Evolutionary conservation across 2,329 filamentous ascomycete genomes (phyloP).

Genomic region (Fusarium nodosum): DNA sequence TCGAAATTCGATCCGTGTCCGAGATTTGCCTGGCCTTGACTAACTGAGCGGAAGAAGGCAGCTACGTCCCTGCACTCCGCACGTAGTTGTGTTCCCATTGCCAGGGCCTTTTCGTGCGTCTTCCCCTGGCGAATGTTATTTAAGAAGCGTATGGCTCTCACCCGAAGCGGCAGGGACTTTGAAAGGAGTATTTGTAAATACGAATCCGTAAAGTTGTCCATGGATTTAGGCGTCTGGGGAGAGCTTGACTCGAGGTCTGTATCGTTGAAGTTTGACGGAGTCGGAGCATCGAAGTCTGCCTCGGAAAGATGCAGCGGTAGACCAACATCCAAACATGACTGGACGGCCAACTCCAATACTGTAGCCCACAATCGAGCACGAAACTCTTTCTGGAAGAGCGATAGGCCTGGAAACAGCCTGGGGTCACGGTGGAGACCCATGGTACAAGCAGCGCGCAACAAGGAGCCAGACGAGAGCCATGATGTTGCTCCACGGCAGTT

Average conservation of each 20-base stretch:
- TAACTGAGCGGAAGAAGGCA: constrained; percentile 39
- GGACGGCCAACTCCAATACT: constrained; percentile 43
- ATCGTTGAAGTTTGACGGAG: constrained; percentile 46
- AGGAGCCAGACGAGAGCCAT: constrained; percentile 47
- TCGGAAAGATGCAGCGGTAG: constrained; percentile 41
- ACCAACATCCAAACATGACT: constrained; percentile 45
- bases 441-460: constrained; percentile 46
- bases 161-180: constrained; percentile 41
- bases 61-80: constrained; percentile 44
- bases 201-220: constrained; percentile 40
- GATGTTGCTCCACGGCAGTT: constrained; percentile 48
- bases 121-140: constrained; percentile 45
- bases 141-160: constrained; percentile 40
- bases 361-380: constrained; percentile 46
- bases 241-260: constrained; percentile 33
- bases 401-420: constrained; percentile 38
- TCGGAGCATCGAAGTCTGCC: constrained; percentile 38
- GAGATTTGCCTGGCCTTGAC: not conserved
- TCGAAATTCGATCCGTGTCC: constrained; percentile 19
- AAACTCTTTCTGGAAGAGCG: constrained; percentile 41
- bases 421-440: constrained; percentile 48
- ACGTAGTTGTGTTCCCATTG: constrained; percentile 41
- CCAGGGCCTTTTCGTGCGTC: constrained; percentile 41
- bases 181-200: constrained; percentile 43
- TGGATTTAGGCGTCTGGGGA: constrained; percentile 12